These are phyloP conservation scores for Cercospora zeae-maydis DNA, from an alignment of 2,329 filamentous ascomycete genomes.

Conservation along the genomic window DNA sequence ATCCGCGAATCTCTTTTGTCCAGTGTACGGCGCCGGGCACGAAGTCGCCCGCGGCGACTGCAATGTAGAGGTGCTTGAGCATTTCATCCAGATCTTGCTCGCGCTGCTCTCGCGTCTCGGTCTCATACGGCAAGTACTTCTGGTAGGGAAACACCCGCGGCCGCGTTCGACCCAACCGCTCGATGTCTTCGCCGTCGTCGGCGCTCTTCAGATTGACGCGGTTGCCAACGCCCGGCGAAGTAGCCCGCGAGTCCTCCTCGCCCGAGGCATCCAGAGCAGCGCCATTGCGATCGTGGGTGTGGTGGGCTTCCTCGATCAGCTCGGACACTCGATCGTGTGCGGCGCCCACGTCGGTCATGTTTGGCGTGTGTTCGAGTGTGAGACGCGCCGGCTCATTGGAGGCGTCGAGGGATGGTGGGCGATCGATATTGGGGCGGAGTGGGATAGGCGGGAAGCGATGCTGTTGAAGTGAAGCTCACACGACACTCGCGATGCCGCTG, in stretches of 20 bases:
- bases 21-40: slow-evolving; percentile 90
- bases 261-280: slow-evolving; percentile 25
- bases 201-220: slow-evolving; percentile 28
- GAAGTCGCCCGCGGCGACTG: slow-evolving; percentile 89
- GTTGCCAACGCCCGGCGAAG: slow-evolving; percentile 68
- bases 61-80: slow-evolving; percentile 87
- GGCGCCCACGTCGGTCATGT: slow-evolving; percentile 28
- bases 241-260: slow-evolving; percentile 77
- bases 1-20: slow-evolving; percentile 92
- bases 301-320: slow-evolving; percentile 43
- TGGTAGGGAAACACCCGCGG: slow-evolving; percentile 93
- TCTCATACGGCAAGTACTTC: slow-evolving; percentile 79
- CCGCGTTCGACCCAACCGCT: slow-evolving; percentile 64
- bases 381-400: slow-evolving; percentile 22
- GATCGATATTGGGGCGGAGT: background rate
- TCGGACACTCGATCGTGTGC: slow-evolving; percentile 39
- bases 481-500: slow-evolving; percentile 7
- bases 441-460: background rate
- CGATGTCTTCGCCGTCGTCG: slow-evolving; percentile 44
- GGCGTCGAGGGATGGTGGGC: background rate
- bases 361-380: slow-evolving; percentile 17
- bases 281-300: slow-evolving; percentile 10
- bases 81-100: slow-evolving; percentile 80
- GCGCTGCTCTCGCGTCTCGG: slow-evolving; percentile 75
- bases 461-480: slow-evolving; percentile 5